These are phyloP conservation scores for Epithele typhae DNA, from an alignment of 768 basidiomycete species.

Conservation along the genomic window DNA sequence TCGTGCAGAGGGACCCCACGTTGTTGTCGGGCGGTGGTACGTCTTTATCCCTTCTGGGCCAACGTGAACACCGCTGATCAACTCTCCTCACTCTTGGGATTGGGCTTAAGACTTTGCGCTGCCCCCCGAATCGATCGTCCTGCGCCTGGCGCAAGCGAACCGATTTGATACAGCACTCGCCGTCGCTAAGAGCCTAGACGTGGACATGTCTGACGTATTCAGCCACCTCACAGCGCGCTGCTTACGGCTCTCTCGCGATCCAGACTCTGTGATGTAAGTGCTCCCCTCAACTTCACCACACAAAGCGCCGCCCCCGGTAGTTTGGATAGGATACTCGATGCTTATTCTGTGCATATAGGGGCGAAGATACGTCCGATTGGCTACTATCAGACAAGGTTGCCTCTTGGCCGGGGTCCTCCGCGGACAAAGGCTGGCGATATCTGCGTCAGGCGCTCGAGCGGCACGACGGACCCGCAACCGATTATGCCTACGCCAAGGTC, in stretches of 20 bases:
- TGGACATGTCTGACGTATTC: conserved; percentile 89
- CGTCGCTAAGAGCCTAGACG: conserved; percentile 66
- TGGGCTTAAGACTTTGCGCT: conserved; percentile 46
- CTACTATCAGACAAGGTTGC: conserved; percentile 74
- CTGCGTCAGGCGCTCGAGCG: conserved; percentile 75
- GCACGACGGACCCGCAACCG: conserved; percentile 68
- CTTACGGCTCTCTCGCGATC: conserved; percentile 63
- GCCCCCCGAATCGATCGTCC: conserved; percentile 60
- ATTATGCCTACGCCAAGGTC: conserved; percentile 73
- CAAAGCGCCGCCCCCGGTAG: too few species aligned
- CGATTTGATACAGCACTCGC: conserved; percentile 77
- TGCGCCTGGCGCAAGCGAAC: conserved; percentile 73
- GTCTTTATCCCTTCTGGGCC: too few species aligned
- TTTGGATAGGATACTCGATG: background rate
- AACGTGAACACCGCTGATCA: too few species aligned
- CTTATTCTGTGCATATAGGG: conserved; percentile 36
- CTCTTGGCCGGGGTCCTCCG: conserved; percentile 78
- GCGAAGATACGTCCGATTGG: conserved; percentile 76
- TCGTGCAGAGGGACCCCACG: conserved; percentile 63
- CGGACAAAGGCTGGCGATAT: conserved; percentile 85
- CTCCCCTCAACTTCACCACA: too few species aligned
- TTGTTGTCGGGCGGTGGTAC: conserved; percentile 63
- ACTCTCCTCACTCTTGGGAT: too few species aligned
- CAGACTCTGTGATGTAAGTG: conserved; percentile 54
- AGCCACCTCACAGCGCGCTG: conserved; percentile 74